Percentiles rank a stretch among this genome's conserved stretches.
These are phyloP conservation scores for Penicillium sumatraense DNA, from an alignment of 2,329 filamentous ascomycete genomes.

Conservation along the genomic window DNA sequence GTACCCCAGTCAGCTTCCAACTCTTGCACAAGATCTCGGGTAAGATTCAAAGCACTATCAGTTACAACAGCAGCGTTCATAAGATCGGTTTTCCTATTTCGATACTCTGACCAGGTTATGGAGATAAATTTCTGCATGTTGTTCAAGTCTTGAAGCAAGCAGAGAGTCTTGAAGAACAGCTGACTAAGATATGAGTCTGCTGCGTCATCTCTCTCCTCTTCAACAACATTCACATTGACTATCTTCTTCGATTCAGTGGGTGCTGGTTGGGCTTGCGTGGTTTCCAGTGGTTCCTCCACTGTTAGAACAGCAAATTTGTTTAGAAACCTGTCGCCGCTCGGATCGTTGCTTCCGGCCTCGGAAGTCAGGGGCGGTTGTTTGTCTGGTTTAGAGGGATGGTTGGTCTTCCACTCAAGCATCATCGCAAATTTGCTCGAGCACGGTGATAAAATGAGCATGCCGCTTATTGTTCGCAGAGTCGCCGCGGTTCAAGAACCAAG, in stretches of 20 bases:
- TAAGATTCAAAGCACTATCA: conserved; percentile 34
- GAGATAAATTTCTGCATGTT: conserved; percentile 34
- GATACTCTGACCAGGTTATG: conserved; percentile 37
- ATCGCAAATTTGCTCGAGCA: too few species aligned
- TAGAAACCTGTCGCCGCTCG: conserved; percentile 19
- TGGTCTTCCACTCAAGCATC: too few species aligned
- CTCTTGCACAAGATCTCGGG: conserved; percentile 25
- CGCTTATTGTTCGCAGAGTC: too few species aligned
- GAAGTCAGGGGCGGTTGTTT: too few species aligned
- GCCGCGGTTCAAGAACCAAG: too few species aligned
- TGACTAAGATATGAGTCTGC: conserved; percentile 16
- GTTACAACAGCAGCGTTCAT: conserved; percentile 38
- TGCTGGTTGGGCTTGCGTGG: conserved; percentile 12
- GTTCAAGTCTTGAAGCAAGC: conserved; percentile 36
- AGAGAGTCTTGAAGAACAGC: conserved; percentile 31
- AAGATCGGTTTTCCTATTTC: conserved; percentile 32
- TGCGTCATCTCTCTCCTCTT: too few species aligned
- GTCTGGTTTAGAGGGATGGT: too few species aligned
- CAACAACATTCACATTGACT: too few species aligned
- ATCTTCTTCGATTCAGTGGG: conserved; percentile 11
- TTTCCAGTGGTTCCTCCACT: conserved; percentile 30
- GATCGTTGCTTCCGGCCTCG: conserved; percentile 4
- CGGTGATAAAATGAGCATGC: too few species aligned
- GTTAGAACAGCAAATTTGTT: conserved; percentile 35
- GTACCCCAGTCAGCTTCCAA: conserved; percentile 20